Evolutionary conservation across 2,329 filamentous ascomycete genomes (phyloP), one percentile per base, ranked within the genome.

Genomic region (Botryotinia narcissicola): DNA sequence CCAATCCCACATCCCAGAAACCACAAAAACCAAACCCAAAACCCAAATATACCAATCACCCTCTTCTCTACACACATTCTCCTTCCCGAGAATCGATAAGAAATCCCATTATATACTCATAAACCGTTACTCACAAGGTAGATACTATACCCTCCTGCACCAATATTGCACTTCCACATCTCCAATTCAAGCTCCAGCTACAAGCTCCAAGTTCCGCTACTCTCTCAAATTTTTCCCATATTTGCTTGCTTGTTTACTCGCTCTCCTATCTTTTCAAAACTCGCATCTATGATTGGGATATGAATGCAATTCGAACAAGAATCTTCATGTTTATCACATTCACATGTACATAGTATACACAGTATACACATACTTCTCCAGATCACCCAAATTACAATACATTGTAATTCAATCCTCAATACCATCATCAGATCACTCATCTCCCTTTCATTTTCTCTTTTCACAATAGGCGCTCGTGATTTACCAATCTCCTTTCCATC

Each of bases 21-120:
- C 4, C 48, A 51, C 12, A 54, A 3, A 0, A n/a, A 14, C 22
- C 5, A 51, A 25, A 10, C 25, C 5, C 5, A 51, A 54, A 10
- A n/a, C 25, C 7, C 0, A n/a, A n/a, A 54, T 4, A 54, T 54
- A 1, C 12, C 25, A n/a, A 0, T 2, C 12, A n/a, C 16, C 4
- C 12, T 1, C 25, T n/a, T 51, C 35, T 37, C 48, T 8, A 14
- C 12, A n/a, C 3, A n/a, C 12, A 5, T 16, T 54, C 25, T n/a
- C 12, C 48, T n/a, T n/a, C 12, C 25, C 12, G 5, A n/a, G 25
- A 54, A 54, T n/a, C 6, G 1, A n/a, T 6, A 7, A 4, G 14
- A 16, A n/a, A 54, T 16, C 12, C 5, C 48, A 14, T 54, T 0
- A 54, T 7, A 16, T 7, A 1, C 25, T 54, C 12, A 54, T 3